phyloP scores from a whole-genome alignment of 352 stramenopile species.

The Globisporangium apiculatum region DNA sequence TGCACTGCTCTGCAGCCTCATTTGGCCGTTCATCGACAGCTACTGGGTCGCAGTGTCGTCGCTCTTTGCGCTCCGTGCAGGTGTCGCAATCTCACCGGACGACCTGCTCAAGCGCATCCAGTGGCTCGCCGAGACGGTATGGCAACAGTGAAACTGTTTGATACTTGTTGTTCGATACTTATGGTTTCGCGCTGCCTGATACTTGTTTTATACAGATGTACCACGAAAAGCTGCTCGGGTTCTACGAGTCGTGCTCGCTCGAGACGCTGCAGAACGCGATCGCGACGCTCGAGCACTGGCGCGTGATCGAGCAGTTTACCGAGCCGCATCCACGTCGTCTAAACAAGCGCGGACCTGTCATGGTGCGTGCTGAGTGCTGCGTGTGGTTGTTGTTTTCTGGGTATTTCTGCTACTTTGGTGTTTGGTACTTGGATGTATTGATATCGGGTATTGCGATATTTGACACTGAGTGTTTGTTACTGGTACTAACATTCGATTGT shows the following conservation, averaged over 20 bases:
- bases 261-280: conserved; percentile 81
- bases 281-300: conserved; percentile 52
- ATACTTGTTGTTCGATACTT: not conserved
- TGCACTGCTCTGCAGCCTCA: conserved; percentile 60
- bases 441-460: too few species aligned
- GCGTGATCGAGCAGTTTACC: conserved; percentile 43
- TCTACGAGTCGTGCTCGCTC: conserved; percentile 83
- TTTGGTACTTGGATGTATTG: not conserved
- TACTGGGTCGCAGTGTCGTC: conserved; percentile 80
- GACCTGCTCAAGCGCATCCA: conserved; percentile 76
- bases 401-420: not conserved
- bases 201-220: conserved; percentile 45
- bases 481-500: too few species aligned
- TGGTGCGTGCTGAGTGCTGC: conserved; percentile 12
- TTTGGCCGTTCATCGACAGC: conserved; percentile 87
- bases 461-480: too few species aligned
- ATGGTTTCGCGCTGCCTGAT: not conserved
- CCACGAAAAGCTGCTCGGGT: conserved; percentile 78
- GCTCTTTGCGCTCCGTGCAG: conserved; percentile 56
- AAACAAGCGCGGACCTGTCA: conserved; percentile 10
- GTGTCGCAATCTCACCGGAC: conserved; percentile 38
- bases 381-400: not conserved
- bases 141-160: not conserved
- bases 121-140: conserved; percentile 70
- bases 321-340: conserved; percentile 7